Evolutionary conservation across 371 early-diverging fungal species (phyloP), one percentile per base, ranked within the genome.

Genomic region (Mortierella sp.): DNA sequence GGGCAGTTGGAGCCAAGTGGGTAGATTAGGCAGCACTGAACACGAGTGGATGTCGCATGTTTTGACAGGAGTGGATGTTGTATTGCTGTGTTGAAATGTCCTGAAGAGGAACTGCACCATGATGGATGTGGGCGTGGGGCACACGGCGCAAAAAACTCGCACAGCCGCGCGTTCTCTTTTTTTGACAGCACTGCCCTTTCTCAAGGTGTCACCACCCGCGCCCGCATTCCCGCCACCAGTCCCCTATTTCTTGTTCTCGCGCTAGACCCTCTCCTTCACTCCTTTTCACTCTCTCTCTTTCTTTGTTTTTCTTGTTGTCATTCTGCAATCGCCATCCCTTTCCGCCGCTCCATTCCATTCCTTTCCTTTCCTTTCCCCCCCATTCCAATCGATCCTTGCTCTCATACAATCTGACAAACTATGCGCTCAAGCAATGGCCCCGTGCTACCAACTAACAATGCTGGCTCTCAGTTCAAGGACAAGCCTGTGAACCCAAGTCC

Each of bases 391-490:
- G n/a, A 46, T 14, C 24, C n/a, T 6, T 29, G 3, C 14, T 27
- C 24, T 16, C 22, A 8, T 9, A 47, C 14, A 19, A 31, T 44
- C 12, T 44, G 31, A 29, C 4, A 25, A 31, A 31, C 27, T 25
- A 66, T 66, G 76, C 63, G 61, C 19, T 52, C 73, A 34, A 61
- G 54, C 28, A 57, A 60, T 22, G 53, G 31, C 21, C 57, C 76
- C 10, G 57, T 76, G 14, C 65, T 76, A 9, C 76, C 76, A 5
- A 60, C 64, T 14, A 63, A 76, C n/a, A n/a, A n/a, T 47, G 43
- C 60, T 7, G 34, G 27, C 9, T 54, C 60, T 31, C 73, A 73
- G 52, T 76, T 68, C 76, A 76, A 76, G 29, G 76, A 64, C 46
- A 76, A 64, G 19, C 68, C 69, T 25, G 7, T 6, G 3, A 25